A percentile compares a stretch with the other conserved stretches of the same genome.
Conservation (phyloP, 176 grass and related monocot genomes). For the Chloris gayana region DNA sequence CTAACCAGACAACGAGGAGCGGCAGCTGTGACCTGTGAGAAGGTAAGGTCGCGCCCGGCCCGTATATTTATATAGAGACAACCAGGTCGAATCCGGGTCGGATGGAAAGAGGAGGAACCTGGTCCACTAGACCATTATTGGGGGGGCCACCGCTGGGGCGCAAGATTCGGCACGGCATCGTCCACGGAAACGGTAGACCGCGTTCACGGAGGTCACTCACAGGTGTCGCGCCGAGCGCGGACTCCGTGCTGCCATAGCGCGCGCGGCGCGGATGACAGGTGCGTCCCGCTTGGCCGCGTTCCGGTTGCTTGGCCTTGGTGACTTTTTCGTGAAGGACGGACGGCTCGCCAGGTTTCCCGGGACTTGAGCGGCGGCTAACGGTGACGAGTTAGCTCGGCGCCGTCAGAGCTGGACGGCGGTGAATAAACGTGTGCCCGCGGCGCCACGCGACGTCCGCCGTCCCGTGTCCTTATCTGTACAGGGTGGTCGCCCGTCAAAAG, state of each 20-base stretch:
- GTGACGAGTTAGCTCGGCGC: background rate
- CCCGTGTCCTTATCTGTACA: background rate
- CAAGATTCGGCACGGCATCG: background rate
- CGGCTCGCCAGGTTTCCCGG: background rate
- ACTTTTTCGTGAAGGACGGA: background rate
- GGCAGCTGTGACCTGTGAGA: background rate
- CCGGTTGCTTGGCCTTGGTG: background rate
- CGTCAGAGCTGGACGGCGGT: background rate
- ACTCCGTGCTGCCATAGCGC: background rate
- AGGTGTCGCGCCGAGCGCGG: background rate
- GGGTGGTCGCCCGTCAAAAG: background rate
- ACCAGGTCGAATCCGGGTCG: background rate
- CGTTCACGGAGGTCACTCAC: background rate
- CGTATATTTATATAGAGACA: slow-evolving; percentile 38
- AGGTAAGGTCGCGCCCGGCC: background rate
- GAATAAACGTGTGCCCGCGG: background rate
- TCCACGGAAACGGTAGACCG: slow-evolving; percentile 12
- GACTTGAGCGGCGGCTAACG: background rate
- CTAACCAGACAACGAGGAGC: background rate
- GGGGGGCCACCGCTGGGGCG: background rate
- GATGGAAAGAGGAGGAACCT: background rate
- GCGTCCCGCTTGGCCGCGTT: slow-evolving; percentile 3
- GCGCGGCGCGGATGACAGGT: background rate
- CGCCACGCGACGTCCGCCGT: background rate
- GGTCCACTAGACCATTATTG: slow-evolving; percentile 25